These are phyloP conservation scores for Monosporascus sp. DNA, from an alignment of 2,329 filamentous ascomycete species.

Conservation along the genomic window DNA sequence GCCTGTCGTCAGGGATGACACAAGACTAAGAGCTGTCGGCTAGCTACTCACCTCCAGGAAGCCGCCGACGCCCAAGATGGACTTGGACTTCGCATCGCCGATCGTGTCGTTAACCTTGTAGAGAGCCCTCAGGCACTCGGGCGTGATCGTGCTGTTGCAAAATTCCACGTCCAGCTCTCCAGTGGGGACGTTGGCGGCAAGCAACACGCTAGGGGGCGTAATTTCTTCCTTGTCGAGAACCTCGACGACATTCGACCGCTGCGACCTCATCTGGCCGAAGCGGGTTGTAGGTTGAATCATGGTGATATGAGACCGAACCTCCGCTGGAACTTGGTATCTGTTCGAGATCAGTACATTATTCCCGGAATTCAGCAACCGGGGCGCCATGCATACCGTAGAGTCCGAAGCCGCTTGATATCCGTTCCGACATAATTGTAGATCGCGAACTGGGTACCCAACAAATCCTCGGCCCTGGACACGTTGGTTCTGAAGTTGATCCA, in stretches of 20 bases:
- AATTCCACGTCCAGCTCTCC: slow-evolving; percentile 17
- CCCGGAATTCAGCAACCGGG: background rate
- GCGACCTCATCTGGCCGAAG: slow-evolving; percentile 46
- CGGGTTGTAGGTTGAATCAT: slow-evolving; percentile 62
- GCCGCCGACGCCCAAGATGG: slow-evolving; percentile 38
- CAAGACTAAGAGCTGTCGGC: background rate
- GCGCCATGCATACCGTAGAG: slow-evolving; percentile 21
- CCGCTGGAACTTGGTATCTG: slow-evolving; percentile 56
- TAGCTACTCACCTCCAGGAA: slow-evolving; percentile 17
- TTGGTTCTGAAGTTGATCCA: slow-evolving; percentile 56
- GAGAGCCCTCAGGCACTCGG: slow-evolving; percentile 41
- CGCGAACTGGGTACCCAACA: slow-evolving; percentile 53
- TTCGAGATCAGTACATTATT: slow-evolving; percentile 5
- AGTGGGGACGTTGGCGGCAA: slow-evolving; percentile 9
- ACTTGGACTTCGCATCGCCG: slow-evolving; percentile 27
- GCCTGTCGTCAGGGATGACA: background rate
- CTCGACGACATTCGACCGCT: slow-evolving; percentile 34
- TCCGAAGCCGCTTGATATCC: slow-evolving; percentile 42
- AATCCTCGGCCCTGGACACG: slow-evolving; percentile 44
- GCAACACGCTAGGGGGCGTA: slow-evolving; percentile 4
- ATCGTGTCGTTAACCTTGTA: slow-evolving; percentile 41
- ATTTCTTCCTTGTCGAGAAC: slow-evolving; percentile 22
- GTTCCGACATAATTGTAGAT: slow-evolving; percentile 44
- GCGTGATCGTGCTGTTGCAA: slow-evolving; percentile 38
- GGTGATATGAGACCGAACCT: slow-evolving; percentile 48